Evolutionary conservation across 306 rosid species (phyloP), one percentile per base, ranked within the genome.

Genomic region (Canavalia ensiformis): DNA sequence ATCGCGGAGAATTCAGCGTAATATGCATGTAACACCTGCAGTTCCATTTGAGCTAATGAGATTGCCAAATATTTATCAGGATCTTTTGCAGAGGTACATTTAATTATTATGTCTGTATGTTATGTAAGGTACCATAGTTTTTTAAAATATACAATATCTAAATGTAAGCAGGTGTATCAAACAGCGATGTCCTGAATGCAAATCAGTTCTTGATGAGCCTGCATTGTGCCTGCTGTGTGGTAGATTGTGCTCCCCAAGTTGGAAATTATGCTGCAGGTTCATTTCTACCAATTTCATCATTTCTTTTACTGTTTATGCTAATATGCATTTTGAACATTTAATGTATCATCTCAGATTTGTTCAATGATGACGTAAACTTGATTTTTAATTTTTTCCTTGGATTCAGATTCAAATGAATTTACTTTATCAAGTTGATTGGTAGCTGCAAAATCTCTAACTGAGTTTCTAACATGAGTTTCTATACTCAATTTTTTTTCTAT

Each of bases 221-320:
- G 99, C 95, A 25, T 83, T 93, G 84, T 96, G 99, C 91, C 87
- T 96, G 73, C 85, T 96, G 70, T 96, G 99, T 83, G 99, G 97
- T 76, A 90, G 88, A 87, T 77, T 96, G 85, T 96, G 99, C 86
- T 87, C 92, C 70, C 94, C 97, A 62, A 93, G 83, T 84, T 89
- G 97, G 99, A 96, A 90, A 83, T 13, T 93, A 29, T 96, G 99
- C 89, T 96, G 99, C 99, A 90, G 91, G 99, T 96, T 82, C 70
- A 50, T 86, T 87, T 84, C 33, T 76, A 68, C 73, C 69, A 68
- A 52, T 60, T 51, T 65, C 54, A 45, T 81, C 3, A 5, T 42
- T 31, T 4, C 25, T 18, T 55, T 71, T 31, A 37, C 29, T 12
- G 29, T 62, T 39, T 57, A 37, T 34, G 67, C 77, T 73, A 70